A percentile compares a stretch with the other conserved stretches of the same genome.
phyloP scores from a whole-genome alignment of 495 filamentous ascomycete species.

The Tricharina praecox region DNA sequence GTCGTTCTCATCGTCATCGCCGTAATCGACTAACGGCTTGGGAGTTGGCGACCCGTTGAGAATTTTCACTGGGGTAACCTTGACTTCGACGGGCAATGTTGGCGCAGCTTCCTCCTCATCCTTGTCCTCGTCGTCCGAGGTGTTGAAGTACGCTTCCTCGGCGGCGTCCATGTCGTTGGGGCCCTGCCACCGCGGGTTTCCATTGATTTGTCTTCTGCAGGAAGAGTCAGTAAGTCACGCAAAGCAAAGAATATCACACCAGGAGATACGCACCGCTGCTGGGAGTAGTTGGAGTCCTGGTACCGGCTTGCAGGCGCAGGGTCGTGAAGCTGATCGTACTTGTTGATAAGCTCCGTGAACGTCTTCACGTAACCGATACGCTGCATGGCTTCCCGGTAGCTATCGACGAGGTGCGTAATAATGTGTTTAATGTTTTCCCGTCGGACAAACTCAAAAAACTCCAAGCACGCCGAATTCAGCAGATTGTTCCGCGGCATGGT shows the following conservation, averaged over 20 bases:
- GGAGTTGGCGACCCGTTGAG: slow-evolving; percentile 36
- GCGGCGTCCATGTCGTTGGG: slow-evolving; percentile 69
- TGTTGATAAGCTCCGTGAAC: slow-evolving; percentile 54
- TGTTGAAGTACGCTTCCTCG: slow-evolving; percentile 91
- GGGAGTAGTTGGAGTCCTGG: background rate
- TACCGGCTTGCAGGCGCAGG: slow-evolving; percentile 8
- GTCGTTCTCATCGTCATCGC: slow-evolving; percentile 56
- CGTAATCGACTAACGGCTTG: slow-evolving; percentile 78
- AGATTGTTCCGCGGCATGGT: slow-evolving; percentile 95
- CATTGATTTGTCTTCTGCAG: slow-evolving; percentile 40
- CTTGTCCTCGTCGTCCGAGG: slow-evolving; percentile 74
- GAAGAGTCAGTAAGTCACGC: background rate
- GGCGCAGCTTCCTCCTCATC: slow-evolving; percentile 12
- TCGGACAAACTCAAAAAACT: slow-evolving; percentile 84
- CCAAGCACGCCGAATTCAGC: slow-evolving; percentile 86
- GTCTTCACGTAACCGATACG: slow-evolving; percentile 72
- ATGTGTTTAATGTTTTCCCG: slow-evolving; percentile 48
- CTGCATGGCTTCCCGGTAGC: slow-evolving; percentile 66
- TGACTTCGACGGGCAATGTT: slow-evolving; percentile 18
- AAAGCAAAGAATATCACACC: background rate
- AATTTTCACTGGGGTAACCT: slow-evolving; percentile 23
- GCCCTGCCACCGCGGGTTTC: slow-evolving; percentile 51
- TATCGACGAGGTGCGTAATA: slow-evolving; percentile 71
- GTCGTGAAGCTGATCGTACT: slow-evolving; percentile 51
- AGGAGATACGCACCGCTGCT: background rate